Conservation (phyloP, 1,284 basidiomycete species). For the Heterobasidion parviporum region DNA sequence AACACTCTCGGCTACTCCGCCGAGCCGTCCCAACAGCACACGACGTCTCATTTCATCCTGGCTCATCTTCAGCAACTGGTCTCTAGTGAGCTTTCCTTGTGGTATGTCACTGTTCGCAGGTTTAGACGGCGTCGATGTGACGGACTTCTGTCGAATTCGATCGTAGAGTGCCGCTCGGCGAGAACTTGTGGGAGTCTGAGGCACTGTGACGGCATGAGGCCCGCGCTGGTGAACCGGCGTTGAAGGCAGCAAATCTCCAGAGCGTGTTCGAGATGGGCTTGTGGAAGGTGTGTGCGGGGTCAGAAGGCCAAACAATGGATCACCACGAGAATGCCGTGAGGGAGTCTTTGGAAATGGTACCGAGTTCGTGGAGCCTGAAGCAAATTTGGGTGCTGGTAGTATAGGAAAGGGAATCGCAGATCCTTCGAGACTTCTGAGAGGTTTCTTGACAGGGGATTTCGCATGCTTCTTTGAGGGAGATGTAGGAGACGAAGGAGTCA, state of each 20-base stretch:
- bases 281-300: conserved; percentile 23
- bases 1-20: conserved; percentile 73
- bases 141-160: conserved; percentile 62
- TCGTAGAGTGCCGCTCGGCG: conserved; percentile 72
- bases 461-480: conserved; percentile 17
- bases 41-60: conserved; percentile 70
- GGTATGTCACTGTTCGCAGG: conserved; percentile 23
- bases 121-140: conserved; percentile 61
- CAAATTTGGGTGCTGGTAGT: conserved; percentile 27
- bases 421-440: conserved; percentile 15
- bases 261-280: conserved; percentile 25
- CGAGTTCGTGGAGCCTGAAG: conserved; percentile 28
- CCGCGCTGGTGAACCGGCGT: conserved; percentile 61
- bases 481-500: conserved; percentile 38
- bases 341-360: conserved; percentile 35
- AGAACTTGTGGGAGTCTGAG: conserved; percentile 62
- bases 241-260: conserved; percentile 37
- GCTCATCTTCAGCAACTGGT: conserved; percentile 59
- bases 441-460: conserved; percentile 39
- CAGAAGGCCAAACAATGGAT: conserved; percentile 16
- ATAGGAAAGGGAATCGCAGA: conserved; percentile 46
- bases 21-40: conserved; percentile 70
- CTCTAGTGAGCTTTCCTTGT: conserved; percentile 43
- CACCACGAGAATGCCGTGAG: conserved; percentile 17
- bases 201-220: conserved; percentile 40